Conservation (phyloP, 257 asterid species). For the Solanum piurae region DNA sequence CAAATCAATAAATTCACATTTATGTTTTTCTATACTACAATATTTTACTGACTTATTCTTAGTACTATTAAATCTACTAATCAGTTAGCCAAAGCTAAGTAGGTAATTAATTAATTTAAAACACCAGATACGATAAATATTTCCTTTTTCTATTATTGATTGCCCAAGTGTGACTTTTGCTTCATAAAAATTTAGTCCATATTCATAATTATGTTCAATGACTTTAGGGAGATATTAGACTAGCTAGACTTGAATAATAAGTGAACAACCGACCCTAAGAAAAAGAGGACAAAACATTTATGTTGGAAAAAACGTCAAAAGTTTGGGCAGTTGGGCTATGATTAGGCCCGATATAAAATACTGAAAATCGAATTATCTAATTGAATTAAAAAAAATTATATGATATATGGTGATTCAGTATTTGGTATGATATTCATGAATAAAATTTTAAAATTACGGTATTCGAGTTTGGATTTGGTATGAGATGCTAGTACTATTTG, state of each 20-base stretch:
- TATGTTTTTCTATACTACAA: neutral
- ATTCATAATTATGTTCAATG: neutral
- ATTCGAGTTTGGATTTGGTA: rapidly evolving
- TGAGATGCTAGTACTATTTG: too few species aligned
- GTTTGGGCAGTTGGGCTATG: neutral
- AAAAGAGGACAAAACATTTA: neutral
- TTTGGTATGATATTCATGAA: neutral
- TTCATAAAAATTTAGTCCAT: neutral
- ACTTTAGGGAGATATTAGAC: neutral
- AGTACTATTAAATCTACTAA: neutral
- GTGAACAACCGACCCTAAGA: neutral
- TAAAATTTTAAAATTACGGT: too few species aligned
- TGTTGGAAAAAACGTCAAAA: neutral
- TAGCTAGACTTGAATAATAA: neutral
- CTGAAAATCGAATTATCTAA: neutral
- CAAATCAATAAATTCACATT: neutral
- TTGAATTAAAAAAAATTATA: rapidly evolving
- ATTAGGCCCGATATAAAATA: neutral
- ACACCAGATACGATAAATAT: neutral
- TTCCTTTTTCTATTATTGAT: neutral
- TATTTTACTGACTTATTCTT: neutral
- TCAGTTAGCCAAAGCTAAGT: neutral
- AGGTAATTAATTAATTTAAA: neutral
- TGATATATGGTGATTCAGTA: too few species aligned
- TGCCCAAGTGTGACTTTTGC: neutral